phyloP scores from a whole-genome alignment of 495 filamentous ascomycete genomes.

The Hypoxylon fuscum region DNA sequence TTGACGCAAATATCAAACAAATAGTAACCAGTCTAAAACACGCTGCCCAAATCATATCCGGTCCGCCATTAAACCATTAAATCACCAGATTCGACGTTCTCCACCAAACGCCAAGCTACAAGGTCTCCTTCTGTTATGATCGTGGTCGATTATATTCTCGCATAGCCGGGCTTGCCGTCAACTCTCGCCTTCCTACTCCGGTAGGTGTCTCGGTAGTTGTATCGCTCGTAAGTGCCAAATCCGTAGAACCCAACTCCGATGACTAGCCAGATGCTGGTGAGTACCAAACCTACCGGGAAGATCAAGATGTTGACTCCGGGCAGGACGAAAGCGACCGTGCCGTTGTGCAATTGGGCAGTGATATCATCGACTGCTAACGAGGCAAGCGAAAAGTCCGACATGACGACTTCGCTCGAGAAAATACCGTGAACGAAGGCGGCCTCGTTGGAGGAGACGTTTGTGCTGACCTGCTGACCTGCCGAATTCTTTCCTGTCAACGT shows the following conservation, averaged over 20 bases:
- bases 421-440: slow-evolving; percentile 75
- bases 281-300: slow-evolving; percentile 72
- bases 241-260: slow-evolving; percentile 65
- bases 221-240: slow-evolving; percentile 68
- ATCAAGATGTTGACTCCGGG: slow-evolving; percentile 73
- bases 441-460: slow-evolving; percentile 70
- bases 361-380: slow-evolving; percentile 49
- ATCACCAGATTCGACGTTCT: slow-evolving; percentile 8
- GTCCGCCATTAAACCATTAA: slow-evolving; percentile 23
- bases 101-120: slow-evolving; percentile 17
- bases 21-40: slow-evolving; percentile 24
- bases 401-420: slow-evolving; percentile 62
- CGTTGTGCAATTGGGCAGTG: slow-evolving; percentile 46
- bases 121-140: background rate
- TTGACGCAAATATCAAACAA: slow-evolving; percentile 26
- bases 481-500: slow-evolving; percentile 62
- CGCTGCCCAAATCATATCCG: slow-evolving; percentile 26
- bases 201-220: slow-evolving; percentile 70
- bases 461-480: slow-evolving; percentile 57
- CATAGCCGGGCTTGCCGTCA: slow-evolving; percentile 42
- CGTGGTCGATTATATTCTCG: slow-evolving; percentile 45
- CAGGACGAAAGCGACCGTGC: slow-evolving; percentile 65
- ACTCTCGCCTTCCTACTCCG: slow-evolving; percentile 59
- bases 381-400: slow-evolving; percentile 54
- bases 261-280: slow-evolving; percentile 69